These are phyloP conservation scores for Suhomyces vadensis DNA, from an alignment of 805 yeast genomes.

Conservation along the genomic window DNA sequence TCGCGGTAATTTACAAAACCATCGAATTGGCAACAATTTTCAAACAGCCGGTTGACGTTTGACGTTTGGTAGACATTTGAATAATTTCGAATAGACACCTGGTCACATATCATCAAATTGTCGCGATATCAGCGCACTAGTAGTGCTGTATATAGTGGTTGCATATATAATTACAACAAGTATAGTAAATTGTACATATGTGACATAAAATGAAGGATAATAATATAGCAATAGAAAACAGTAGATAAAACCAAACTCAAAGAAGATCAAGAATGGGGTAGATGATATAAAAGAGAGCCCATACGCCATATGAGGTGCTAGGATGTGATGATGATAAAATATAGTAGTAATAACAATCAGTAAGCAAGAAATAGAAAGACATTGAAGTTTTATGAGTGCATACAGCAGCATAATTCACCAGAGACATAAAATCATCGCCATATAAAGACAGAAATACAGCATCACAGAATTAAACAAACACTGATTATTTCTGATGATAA, in stretches of 20 bases:
- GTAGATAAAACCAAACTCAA: neutral
- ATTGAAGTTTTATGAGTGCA: neutral
- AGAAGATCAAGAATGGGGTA: neutral
- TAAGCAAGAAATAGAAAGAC: constrained; percentile 4
- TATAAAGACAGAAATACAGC: too few species aligned
- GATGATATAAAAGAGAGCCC: neutral
- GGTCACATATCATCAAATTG: too few species aligned
- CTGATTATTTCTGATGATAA: constrained; percentile 24
- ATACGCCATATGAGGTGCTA: neutral
- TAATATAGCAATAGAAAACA: constrained; percentile 5
- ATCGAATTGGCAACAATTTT: too few species aligned
- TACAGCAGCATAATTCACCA: neutral
- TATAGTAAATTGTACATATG: constrained; percentile 6
- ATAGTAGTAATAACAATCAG: constrained; percentile 6
- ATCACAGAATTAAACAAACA: constrained; percentile 8
- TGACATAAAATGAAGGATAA: neutral
- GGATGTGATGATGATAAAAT: constrained; percentile 4
- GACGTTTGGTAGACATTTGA: too few species aligned
- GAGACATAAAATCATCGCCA: too few species aligned
- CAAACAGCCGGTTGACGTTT: too few species aligned
- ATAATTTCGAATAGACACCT: too few species aligned
- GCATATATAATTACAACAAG: too few species aligned
- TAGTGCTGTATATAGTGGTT: too few species aligned
- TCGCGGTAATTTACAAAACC: too few species aligned
- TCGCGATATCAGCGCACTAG: too few species aligned